Base-by-base conservation (phyloP, 176 grass and related monocot species). In the Zea luxurians region DNA sequence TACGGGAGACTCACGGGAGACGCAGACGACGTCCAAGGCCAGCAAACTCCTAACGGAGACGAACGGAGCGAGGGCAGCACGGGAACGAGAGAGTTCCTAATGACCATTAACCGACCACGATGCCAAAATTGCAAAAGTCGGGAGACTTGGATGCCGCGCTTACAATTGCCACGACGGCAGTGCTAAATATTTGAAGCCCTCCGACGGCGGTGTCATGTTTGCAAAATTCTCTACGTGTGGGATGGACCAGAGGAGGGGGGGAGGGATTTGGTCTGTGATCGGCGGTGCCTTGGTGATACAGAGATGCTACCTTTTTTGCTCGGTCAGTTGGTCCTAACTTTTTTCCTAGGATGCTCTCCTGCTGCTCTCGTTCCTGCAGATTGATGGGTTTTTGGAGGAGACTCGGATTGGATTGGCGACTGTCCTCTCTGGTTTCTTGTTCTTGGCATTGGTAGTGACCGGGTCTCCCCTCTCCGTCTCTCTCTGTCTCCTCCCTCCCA, bases 331-430 rank as follows among this genome's bases (percentile, higher is more conserved):
- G 75, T 46, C 62, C 71, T 70, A 76, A n/a, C 50, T 74, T 75
- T 81, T 73, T 79, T 70, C 66, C 75, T 62, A 52, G 78, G 78
- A 85, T 82, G 42, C 49, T 76, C 52, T 89, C 87, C 72, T 54
- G 71, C 48, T 88, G 71, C 48, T 88, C 72, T 88, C 79, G 86
- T 75, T 87, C 74, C 76, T 84, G 82, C 64, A 79, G 75, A 54
- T 40, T 76, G 82, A 72, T 89, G 82, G 82, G 70, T 47, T 88
- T 84, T 79, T 66, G 77, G 79, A 86, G 62, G 68, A 69, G 83
- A 82, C 79, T 86, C 77, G 70, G 81, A 76, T 81, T 76, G 81
- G 77, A 89, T 83, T 80, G 62, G 73, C 70, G 74, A n/a, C 65
- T 54, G 65, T 13, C 65, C 73, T 66, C 66, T 67, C 67, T 86